phyloP scores from a whole-genome alignment of 75 land plant species.

The Pinus taeda region DNA sequence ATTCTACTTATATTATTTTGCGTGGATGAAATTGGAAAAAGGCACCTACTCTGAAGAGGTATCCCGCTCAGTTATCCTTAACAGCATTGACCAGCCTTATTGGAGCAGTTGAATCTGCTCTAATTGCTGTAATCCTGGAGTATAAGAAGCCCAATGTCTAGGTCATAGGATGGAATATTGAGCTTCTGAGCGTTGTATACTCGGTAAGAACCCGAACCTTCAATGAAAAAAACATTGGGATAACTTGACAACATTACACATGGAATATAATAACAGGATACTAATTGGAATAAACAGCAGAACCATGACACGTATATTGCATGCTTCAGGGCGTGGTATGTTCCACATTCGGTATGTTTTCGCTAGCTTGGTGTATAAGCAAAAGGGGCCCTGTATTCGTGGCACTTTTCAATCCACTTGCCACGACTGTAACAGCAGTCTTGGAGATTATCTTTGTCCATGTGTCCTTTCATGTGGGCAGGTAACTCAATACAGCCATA shows the following conservation, averaged over 20 bases:
- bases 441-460: neutral
- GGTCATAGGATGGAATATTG: conserved; percentile 19
- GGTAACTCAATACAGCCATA: neutral
- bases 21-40: neutral
- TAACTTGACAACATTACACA: no score
- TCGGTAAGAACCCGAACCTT: conserved; percentile 15
- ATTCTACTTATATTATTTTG: neutral
- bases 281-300: no score
- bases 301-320: neutral
- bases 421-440: neutral
- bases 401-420: neutral
- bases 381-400: neutral
- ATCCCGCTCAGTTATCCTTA: neutral
- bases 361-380: neutral
- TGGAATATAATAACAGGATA: no score
- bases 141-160: conserved; percentile 9
- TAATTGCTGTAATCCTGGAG: neutral
- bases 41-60: neutral
- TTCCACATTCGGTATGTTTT: neutral
- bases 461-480: neutral
- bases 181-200: conserved; percentile 22
- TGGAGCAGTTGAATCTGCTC: neutral
- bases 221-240: no score
- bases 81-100: neutral
- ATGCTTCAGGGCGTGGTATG: neutral